Evolutionary conservation across 2,329 filamentous ascomycete species (phyloP), one percentile per base, ranked within the genome.

Genomic region (Arthrobotrys sphaeroides): DNA sequence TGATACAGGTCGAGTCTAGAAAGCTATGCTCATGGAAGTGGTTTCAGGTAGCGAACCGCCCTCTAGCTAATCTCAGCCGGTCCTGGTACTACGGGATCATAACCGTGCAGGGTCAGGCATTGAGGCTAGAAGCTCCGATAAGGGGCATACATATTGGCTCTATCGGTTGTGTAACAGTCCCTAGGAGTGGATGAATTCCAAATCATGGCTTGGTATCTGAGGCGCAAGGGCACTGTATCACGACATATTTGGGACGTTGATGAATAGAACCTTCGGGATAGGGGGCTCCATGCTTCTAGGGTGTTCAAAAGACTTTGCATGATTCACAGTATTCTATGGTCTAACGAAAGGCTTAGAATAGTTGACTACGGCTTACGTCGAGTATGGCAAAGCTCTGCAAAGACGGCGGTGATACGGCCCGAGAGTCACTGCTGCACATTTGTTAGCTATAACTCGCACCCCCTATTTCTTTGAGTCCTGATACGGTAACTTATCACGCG

Each of bases 11-110:
- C 3, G n/a, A 28, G 0, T 16, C 3, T 9, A 28, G 20, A 36
- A 12, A 18, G 33, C 55, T 28, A 26, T 26, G n/a, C 1, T 18
- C 18, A 61, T 26, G 45, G 36, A 31, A 38, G 62, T 53, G 26
- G 66, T 62, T 53, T 70, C 66, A 70, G 26, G n/a, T 62, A 43
- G 33, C 55, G 65, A 68, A 20, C 42, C 4, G 36, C 7, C 18
- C 20, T 16, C n/a, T 26, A 12, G 13, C 12, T 10, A 55, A 26
- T 22, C 24, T 61, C 66, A 43, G 31, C 38, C 51, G 65, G 38
- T 43, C 22, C 18, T 13, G 22, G 22, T 28, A 55, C 36, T 28
- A 47, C 26, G 28, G 20, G 16, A 53, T n/a, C 22, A 24, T 10
- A 26, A 57, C 47, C 31, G 10, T 24, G 1, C 13, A 43, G 4